A percentile compares a stretch with the other conserved stretches of the same genome.
phyloP scores from a whole-genome alignment of 257 asterid genomes.

The Jacaranda copaia region DNA sequence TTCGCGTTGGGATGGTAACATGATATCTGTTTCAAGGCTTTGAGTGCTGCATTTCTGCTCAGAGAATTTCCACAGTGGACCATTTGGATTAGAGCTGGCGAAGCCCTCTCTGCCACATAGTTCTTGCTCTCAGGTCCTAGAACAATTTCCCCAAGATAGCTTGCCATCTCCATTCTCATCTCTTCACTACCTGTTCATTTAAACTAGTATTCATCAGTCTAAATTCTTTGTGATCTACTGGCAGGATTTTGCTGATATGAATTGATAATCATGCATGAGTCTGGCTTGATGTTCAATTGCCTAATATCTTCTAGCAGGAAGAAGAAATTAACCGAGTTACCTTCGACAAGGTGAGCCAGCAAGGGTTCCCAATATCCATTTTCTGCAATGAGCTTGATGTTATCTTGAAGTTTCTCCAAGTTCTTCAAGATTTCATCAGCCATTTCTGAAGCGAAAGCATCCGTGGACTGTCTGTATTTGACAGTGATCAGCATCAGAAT shows the following conservation, averaged over 20 bases:
- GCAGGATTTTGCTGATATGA: too few species aligned
- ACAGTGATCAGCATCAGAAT: slow-evolving; percentile 72
- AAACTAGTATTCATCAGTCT: not conserved
- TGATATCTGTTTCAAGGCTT: slow-evolving; percentile 71
- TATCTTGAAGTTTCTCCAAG: slow-evolving; percentile 62
- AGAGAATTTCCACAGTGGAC: slow-evolving; percentile 53
- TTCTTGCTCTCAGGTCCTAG: slow-evolving; percentile 61
- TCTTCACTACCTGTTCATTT: slow-evolving; percentile 66
- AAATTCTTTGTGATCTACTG: not conserved
- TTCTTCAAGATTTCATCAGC: slow-evolving; percentile 67
- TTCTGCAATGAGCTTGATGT: slow-evolving; percentile 89
- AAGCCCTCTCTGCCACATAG: slow-evolving; percentile 68
- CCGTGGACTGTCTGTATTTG: slow-evolving; percentile 58
- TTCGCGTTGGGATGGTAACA: slow-evolving; percentile 55
- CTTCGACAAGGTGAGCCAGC: slow-evolving; percentile 65
- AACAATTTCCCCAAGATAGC: slow-evolving; percentile 62
- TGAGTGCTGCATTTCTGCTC: slow-evolving; percentile 70
- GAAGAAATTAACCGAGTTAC: slow-evolving; percentile 36
- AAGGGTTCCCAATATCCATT: slow-evolving; percentile 82
- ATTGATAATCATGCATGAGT: too few species aligned
- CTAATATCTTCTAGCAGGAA: too few species aligned
- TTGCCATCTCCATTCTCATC: slow-evolving; percentile 71
- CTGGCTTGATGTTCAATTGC: too few species aligned
- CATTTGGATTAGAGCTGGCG: slow-evolving; percentile 76
- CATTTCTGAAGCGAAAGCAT: slow-evolving; percentile 61